Conservation (phyloP, 805 yeast species). For the Jamesozyma jinghongensis region DNA sequence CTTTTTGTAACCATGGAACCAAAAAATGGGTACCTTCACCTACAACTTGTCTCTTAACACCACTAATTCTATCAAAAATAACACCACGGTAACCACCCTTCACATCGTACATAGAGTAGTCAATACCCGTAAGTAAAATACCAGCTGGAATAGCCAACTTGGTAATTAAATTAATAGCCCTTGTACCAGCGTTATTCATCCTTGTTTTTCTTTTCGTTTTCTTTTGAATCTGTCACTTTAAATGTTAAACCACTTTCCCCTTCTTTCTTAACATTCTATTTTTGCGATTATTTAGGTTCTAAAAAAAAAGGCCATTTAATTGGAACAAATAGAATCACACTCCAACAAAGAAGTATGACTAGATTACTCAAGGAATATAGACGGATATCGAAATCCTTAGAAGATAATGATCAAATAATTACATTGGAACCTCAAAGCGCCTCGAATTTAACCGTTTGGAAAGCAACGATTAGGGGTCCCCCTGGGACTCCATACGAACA, state of each 20-base stretch:
- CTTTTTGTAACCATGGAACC: conserved; percentile 92
- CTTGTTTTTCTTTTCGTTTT: background rate
- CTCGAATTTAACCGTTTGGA: conserved; percentile 44
- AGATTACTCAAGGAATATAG: conserved; percentile 17
- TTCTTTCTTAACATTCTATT: background rate
- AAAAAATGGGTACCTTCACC: conserved; percentile 97
- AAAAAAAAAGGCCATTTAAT: conserved; percentile 3
- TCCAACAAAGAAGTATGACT: conserved; percentile 3
- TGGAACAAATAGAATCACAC: background rate
- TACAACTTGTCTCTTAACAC: conserved; percentile 79
- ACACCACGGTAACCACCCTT: conserved; percentile 95
- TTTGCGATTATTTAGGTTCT: too few relatives aligned
- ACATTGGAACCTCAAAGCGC: conserved; percentile 37
- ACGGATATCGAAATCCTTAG: conserved; percentile 3
- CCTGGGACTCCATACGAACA: conserved; percentile 39
- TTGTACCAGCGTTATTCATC: conserved; percentile 5
- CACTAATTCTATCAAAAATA: conserved; percentile 81
- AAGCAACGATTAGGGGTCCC: conserved; percentile 44
- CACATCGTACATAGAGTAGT: conserved; percentile 85
- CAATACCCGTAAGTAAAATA: conserved; percentile 58
- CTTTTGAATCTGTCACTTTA: background rate
- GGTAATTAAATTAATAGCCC: conserved; percentile 22
- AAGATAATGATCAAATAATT: conserved; percentile 22
- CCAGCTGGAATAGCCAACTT: conserved; percentile 64
- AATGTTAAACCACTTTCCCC: too few relatives aligned